A percentile compares a stretch with the other conserved stretches of the same genome.
phyloP scores from a whole-genome alignment of 495 filamentous ascomycete species.

The Neurospora tetrasperma region DNA sequence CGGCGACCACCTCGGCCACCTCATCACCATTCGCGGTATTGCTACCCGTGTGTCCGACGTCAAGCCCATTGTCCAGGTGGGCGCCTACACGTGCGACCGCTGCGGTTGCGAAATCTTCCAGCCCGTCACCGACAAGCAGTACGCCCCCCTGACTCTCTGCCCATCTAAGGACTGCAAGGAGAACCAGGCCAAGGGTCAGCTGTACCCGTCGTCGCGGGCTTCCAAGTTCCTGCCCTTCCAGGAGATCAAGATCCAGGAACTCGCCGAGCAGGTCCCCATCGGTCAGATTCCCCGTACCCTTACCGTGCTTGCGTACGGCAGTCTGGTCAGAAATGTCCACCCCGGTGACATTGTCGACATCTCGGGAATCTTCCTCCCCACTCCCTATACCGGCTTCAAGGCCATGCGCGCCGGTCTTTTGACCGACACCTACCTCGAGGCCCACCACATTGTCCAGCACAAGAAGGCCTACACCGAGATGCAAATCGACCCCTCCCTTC shows the following conservation, averaged over 20 bases:
- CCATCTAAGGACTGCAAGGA: constrained; percentile 76
- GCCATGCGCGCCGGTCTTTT: constrained; percentile 89
- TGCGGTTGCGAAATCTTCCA: constrained; percentile 98
- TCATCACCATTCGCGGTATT: constrained; percentile 93
- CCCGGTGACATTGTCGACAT: constrained; percentile 92
- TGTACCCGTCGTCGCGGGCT: constrained; percentile 85
- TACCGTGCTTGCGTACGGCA: constrained; percentile 83
- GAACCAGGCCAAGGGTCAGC: constrained; percentile 86
- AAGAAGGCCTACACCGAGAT: constrained; percentile 94
- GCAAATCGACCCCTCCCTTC: constrained; percentile 58
- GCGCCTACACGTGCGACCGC: constrained; percentile 93
- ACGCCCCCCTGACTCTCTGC: constrained; percentile 73
- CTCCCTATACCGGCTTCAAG: constrained; percentile 94
- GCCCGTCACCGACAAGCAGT: constrained; percentile 85
- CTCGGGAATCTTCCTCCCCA: constrained; percentile 90
- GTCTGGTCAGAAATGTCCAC: constrained; percentile 71
- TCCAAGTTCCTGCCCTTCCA: constrained; percentile 98
- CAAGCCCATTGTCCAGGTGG: constrained; percentile 93
- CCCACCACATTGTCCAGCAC: constrained; percentile 85
- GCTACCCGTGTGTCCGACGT: constrained; percentile 93
- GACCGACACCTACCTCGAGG: constrained; percentile 95
- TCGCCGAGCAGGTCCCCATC: constrained; percentile 96
- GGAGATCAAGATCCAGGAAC: constrained; percentile 96
- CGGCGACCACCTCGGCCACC: constrained; percentile 80
- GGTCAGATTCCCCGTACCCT: constrained; percentile 90